Percentiles rank a stretch among this genome's conserved stretches.
Evolutionary conservation across 176 grass and related monocot species (phyloP).

Genomic region (Zoysia japonica): DNA sequence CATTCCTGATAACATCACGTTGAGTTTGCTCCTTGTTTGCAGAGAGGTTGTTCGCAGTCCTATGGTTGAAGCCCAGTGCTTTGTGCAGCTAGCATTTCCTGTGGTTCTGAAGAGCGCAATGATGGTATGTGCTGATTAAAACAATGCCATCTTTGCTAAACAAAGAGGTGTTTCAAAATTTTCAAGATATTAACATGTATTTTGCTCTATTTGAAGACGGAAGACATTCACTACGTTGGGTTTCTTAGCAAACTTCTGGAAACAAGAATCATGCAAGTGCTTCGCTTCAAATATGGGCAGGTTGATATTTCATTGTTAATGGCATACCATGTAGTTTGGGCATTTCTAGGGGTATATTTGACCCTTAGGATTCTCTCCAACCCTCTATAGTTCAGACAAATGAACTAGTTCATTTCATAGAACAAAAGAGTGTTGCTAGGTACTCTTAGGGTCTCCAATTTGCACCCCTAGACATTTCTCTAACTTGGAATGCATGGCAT

Average conservation of each 20-base stretch:
- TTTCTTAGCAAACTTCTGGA: constrained; percentile 98
- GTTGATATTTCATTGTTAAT: constrained; percentile 47
- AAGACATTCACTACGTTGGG: constrained; percentile 97
- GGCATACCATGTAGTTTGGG: constrained; percentile 18
- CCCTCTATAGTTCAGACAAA: not conserved
- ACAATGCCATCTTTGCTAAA: constrained; percentile 4
- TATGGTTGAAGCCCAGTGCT: constrained; percentile 99
- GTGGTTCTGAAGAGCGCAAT: constrained; percentile 73
- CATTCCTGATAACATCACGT: constrained; percentile 19
- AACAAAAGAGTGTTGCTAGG: not conserved
- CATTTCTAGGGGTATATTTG: not conserved
- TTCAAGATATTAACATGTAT: constrained; percentile 41
- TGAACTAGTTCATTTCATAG: not conserved
- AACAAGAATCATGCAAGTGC: constrained; percentile 97
- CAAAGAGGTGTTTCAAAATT: not conserved
- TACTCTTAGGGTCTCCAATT: no score
- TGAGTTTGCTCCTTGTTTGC: constrained; percentile 36
- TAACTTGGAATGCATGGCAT: constrained; percentile 14
- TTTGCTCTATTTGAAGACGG: constrained; percentile 52
- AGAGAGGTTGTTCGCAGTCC: constrained; percentile 93
- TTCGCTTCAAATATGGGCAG: constrained; percentile 99
- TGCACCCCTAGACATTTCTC: not conserved
- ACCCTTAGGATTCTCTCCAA: not conserved
- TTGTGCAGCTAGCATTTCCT: constrained; percentile 92
- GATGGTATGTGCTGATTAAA: constrained; percentile 61